Evolutionary conservation across 768 basidiomycete species (phyloP), one percentile per base, ranked within the genome.

Genomic region (Suillus weaverae): DNA sequence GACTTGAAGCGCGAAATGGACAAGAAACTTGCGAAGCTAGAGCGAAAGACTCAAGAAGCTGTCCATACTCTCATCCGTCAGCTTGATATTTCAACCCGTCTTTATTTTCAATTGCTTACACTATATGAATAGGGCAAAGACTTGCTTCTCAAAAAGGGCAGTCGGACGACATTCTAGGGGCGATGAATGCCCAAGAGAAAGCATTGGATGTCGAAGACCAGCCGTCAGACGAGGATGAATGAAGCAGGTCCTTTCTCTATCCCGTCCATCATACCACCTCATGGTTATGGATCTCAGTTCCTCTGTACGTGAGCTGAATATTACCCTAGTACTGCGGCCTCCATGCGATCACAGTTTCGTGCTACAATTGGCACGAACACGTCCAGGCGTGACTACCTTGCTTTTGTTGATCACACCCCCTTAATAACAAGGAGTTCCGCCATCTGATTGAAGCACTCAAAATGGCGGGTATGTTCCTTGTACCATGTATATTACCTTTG

Each of bases 1-100:
- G 95, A 97, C 75, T 81, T 97, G 71, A 96, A 95, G 76, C 87
- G 95, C 64, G 95, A 98, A 71, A 88, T 96, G 79, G 93, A 96
- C 64, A 94, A 91, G 80, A 95, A 93, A 74, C 77, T 95, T 55
- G 85, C 89, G 9, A 95, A 89, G 73, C 81, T 99, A n/a, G 95
- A 97, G 71, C 81, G 93, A 70, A 90, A 88, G 78, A 97, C 95
- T 2, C 92, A 96, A 66, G 92, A 96, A 76, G 87, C 95, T 6
- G 92, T 98, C 67, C 93, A 96, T 71, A 91, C 89, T 3, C 84
- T 98, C 26, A 98, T 98, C 71, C 89, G 97, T 98, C 70, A 73
- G 94, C 10, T 35, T 83, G 60, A 6, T 39, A 20, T 55, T 43
- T 61, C 22, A 46, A 38, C 60, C 46, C 61, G 13, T 65, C 41